Evolutionary conservation across 2,329 filamentous ascomycete genomes (phyloP).

Genomic region (Cladosporium sp.): DNA sequence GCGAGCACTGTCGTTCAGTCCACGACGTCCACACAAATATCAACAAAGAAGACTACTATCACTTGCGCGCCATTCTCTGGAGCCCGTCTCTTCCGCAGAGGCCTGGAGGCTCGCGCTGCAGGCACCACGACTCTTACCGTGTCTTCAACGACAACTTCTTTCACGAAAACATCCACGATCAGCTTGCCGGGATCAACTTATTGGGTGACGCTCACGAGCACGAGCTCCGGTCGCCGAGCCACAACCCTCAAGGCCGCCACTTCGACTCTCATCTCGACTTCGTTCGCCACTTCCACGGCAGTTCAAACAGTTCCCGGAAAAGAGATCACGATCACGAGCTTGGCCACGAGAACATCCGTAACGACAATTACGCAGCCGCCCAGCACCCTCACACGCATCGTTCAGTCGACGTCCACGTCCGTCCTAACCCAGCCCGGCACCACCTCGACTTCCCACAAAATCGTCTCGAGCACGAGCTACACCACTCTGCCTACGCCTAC

Average conservation of each 20-base stretch:
- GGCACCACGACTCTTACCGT: slow-evolving; percentile 25
- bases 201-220: slow-evolving; percentile 22
- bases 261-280: slow-evolving; percentile 20
- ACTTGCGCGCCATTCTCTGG: slow-evolving; percentile 27
- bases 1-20: slow-evolving; percentile 21
- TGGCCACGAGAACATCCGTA: slow-evolving; percentile 6
- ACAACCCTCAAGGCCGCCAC: slow-evolving; percentile 25
- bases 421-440: slow-evolving; percentile 9
- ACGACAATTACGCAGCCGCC: slow-evolving; percentile 10
- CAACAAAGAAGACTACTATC: slow-evolving; percentile 29
- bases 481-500: slow-evolving; percentile 13
- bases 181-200: slow-evolving; percentile 16
- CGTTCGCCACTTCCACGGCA: slow-evolving; percentile 13
- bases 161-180: slow-evolving; percentile 19
- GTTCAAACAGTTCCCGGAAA: slow-evolving; percentile 19
- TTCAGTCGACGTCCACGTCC: slow-evolving; percentile 4
- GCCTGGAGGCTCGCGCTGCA: slow-evolving; percentile 18
- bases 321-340: slow-evolving; percentile 19
- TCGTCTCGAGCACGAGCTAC: slow-evolving; percentile 16
- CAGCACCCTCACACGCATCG: slow-evolving; percentile 11
- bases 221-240: slow-evolving; percentile 22
- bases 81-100: slow-evolving; percentile 17
- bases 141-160: slow-evolving; percentile 25
- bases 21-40: slow-evolving; percentile 25
- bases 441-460: slow-evolving; percentile 16